Percentiles rank a stretch among this genome's conserved stretches.
These are phyloP conservation scores for Rhizoclosmatium hyalinum DNA, from an alignment of 371 early-diverging fungal genomes.

Conservation along the genomic window DNA sequence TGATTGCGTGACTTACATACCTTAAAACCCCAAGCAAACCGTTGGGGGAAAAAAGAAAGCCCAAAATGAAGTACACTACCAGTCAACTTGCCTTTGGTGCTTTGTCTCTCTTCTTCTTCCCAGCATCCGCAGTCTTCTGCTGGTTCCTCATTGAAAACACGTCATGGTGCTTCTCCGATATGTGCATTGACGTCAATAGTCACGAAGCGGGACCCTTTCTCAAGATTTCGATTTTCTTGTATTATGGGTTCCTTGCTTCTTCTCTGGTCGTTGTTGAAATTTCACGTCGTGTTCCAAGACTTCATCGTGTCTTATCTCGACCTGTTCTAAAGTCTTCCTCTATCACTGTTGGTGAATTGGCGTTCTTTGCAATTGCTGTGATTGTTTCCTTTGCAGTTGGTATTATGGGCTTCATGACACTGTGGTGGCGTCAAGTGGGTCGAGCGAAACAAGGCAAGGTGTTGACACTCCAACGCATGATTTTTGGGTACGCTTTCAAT, in stretches of 20 bases:
- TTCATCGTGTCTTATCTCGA: slow-evolving; percentile 1
- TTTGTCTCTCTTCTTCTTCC: slow-evolving; percentile 15
- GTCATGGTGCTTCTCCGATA: slow-evolving; percentile 21
- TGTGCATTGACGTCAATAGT: slow-evolving; percentile 9
- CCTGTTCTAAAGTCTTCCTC: background rate
- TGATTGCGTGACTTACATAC: too few relatives aligned
- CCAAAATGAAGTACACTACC: slow-evolving; percentile 11
- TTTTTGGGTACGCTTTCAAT: background rate
- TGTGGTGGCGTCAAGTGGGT: background rate
- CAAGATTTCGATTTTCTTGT: background rate
- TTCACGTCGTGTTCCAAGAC: background rate
- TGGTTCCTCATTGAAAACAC: background rate
- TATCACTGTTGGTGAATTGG: slow-evolving; percentile 6
- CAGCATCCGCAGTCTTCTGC: background rate
- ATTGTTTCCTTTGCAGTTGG: background rate
- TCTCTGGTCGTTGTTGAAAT: background rate
- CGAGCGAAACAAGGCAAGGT: background rate
- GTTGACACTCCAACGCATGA: background rate
- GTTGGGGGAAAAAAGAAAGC: too few relatives aligned
- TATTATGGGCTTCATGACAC: background rate
- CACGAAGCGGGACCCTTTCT: background rate
- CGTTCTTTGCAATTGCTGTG: background rate
- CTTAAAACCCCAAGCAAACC: too few relatives aligned
- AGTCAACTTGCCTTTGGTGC: background rate
- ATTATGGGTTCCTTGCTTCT: slow-evolving; percentile 22